Conservation (phyloP, 2,329 filamentous ascomycete genomes). For the Alternaria gaisen region DNA sequence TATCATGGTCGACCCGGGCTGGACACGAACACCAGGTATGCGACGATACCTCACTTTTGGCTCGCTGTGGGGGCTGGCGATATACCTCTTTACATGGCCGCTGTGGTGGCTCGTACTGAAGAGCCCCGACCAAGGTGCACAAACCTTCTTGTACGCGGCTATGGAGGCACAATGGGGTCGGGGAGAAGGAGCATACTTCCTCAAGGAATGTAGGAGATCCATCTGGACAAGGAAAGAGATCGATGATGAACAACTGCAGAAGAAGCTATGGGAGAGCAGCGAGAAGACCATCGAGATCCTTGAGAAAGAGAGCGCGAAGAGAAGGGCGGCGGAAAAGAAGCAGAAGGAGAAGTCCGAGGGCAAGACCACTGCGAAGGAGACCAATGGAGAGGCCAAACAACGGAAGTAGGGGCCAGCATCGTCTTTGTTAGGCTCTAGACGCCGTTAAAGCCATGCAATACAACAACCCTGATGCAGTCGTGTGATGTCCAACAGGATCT, state of each 20-base stretch:
- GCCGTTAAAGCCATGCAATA: not conserved
- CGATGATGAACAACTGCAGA: slow-evolving; percentile 78
- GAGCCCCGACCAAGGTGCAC: slow-evolving; percentile 81
- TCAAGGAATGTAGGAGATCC: slow-evolving; percentile 89
- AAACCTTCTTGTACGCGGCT: slow-evolving; percentile 83
- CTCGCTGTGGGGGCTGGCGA: slow-evolving; percentile 77
- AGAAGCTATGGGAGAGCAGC: slow-evolving; percentile 89
- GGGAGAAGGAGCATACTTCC: slow-evolving; percentile 72
- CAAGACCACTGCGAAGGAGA: slow-evolving; percentile 29
- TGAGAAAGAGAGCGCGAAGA: slow-evolving; percentile 79
- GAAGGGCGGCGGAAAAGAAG: slow-evolving; percentile 67
- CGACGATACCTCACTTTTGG: slow-evolving; percentile 87
- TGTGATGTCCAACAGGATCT: not conserved
- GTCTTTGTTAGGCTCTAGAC: not conserved
- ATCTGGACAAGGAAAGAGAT: slow-evolving; percentile 77
- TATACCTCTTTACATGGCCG: slow-evolving; percentile 81
- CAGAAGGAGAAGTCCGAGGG: slow-evolving; percentile 47
- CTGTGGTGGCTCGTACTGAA: slow-evolving; percentile 90
- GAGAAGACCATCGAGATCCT: slow-evolving; percentile 79
- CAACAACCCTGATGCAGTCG: not conserved
- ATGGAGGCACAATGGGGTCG: slow-evolving; percentile 80
- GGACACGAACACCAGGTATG: slow-evolving; percentile 84
- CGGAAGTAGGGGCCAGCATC: slow-evolving; percentile 23
- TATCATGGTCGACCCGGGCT: slow-evolving; percentile 86
- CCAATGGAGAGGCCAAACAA: slow-evolving; percentile 35